phyloP scores from a whole-genome alignment of 164 flowering plant genomes.

The Umbilicus rupestris region DNA sequence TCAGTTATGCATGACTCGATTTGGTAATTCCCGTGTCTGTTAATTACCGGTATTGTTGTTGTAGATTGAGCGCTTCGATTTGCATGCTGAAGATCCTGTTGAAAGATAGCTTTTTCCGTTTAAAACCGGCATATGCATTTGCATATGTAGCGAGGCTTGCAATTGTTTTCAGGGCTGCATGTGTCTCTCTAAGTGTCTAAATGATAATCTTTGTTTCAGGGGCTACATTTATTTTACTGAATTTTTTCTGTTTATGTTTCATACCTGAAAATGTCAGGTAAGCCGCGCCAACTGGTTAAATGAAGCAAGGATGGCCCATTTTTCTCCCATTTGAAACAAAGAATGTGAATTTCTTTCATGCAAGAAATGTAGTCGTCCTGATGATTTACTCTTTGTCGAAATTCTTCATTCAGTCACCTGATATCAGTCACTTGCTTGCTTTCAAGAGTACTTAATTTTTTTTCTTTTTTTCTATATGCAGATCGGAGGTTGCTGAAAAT shows the following conservation, averaged over 20 bases:
- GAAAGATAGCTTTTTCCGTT: neutral
- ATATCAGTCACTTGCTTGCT: neutral
- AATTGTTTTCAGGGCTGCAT: neutral
- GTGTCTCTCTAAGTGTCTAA: neutral
- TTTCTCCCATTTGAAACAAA: neutral
- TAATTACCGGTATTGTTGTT: neutral
- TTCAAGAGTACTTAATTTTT: neutral
- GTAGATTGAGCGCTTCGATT: neutral
- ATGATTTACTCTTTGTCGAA: neutral
- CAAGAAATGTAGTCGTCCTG: neutral
- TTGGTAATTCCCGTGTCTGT: slow-evolving; percentile 1
- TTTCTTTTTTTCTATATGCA: neutral
- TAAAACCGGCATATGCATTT: neutral
- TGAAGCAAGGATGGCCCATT: no score
- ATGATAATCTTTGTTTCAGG: neutral
- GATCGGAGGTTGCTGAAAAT: neutral
- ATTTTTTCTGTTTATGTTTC: neutral
- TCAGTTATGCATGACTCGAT: neutral
- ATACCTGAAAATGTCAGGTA: neutral
- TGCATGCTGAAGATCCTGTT: neutral
- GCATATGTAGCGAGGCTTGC: neutral
- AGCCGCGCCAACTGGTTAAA: no score
- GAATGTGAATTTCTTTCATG: neutral
- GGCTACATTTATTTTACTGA: neutral
- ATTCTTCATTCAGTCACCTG: neutral